A percentile compares a stretch with the other conserved stretches of the same genome.
Conservation (phyloP, 2,329 filamentous ascomycete genomes). For the Sphaerulina musiva region DNA sequence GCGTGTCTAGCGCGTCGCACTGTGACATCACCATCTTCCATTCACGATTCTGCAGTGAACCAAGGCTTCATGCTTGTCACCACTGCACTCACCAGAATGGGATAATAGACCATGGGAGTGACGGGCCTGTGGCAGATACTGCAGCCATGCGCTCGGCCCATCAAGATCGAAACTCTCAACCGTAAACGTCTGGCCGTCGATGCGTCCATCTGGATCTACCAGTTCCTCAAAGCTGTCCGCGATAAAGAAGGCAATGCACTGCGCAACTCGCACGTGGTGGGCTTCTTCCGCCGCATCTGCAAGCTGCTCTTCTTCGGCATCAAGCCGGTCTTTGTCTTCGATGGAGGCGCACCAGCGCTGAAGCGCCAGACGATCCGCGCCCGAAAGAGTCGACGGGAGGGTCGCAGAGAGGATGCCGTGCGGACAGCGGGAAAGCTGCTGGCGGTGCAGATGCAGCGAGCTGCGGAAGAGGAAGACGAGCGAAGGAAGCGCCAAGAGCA, state of each 20-base stretch:
- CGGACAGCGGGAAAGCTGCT: conserved; percentile 85
- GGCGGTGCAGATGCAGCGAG: conserved; percentile 86
- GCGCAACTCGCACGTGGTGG: conserved; percentile 90
- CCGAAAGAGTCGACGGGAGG: conserved; percentile 74
- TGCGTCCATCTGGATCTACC: conserved; percentile 99
- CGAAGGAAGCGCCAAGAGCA: conserved; percentile 48
- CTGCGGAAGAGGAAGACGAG: conserved; percentile 75
- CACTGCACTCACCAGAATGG: background rate
- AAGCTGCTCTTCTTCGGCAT: conserved; percentile 96
- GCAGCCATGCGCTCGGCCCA: conserved; percentile 89
- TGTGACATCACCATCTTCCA: too few relatives aligned
- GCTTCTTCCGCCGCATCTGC: conserved; percentile 97
- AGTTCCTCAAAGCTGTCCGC: conserved; percentile 96
- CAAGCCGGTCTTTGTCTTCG: conserved; percentile 94
- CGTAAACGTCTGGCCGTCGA: conserved; percentile 94
- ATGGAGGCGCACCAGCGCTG: conserved; percentile 83
- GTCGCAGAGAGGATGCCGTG: conserved; percentile 83
- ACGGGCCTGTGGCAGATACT: conserved; percentile 96
- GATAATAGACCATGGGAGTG: conserved; percentile 67
- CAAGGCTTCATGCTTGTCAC: too few relatives aligned
- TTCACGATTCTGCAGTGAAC: background rate
- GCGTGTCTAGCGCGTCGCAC: too few relatives aligned
- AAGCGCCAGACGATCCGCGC: conserved; percentile 85
- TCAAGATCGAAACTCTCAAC: conserved; percentile 93
- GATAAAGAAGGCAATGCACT: conserved; percentile 97